phyloP scores from a whole-genome alignment of 129 eudicot genomes.

The Solidago caesia region DNA sequence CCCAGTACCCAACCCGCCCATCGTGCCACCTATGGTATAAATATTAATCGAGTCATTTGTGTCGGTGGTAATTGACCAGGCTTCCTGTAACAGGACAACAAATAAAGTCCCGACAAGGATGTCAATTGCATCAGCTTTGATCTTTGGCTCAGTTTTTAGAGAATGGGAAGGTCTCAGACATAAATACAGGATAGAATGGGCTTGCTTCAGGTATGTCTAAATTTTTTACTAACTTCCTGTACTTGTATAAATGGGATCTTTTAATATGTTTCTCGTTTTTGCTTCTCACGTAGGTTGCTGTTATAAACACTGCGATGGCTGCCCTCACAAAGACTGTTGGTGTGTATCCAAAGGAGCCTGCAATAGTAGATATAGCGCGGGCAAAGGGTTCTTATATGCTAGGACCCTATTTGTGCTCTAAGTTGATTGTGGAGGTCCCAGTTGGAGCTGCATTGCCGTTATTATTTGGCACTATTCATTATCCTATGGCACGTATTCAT shows the following conservation, averaged over 20 bases:
- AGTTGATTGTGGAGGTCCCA: constrained; percentile 91
- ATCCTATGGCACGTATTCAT: constrained; percentile 97
- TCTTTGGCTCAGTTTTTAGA: constrained; percentile 99
- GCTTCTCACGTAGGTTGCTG: constrained; percentile 68
- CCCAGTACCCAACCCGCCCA: neutral
- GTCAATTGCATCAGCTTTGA: constrained; percentile 93
- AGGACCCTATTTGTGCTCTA: constrained; percentile 88
- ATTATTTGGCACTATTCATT: constrained; percentile 82
- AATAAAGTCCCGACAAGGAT: constrained; percentile 87
- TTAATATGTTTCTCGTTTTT: neutral
- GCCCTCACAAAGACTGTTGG: constrained; percentile 96
- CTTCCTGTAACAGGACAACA: constrained; percentile 98
- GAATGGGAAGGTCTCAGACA: constrained; percentile 93
- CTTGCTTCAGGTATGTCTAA: constrained; percentile 73
- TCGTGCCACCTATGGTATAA: neutral
- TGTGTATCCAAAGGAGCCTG: constrained; percentile 95
- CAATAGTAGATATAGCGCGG: constrained; percentile 93
- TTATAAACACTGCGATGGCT: constrained; percentile 99
- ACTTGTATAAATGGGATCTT: constrained; percentile 8
- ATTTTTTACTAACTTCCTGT: neutral
- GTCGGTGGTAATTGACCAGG: constrained; percentile 48
- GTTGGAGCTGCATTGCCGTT: constrained; percentile 92
- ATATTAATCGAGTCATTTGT: neutral
- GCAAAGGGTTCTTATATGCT: constrained; percentile 87
- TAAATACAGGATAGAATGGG: constrained; percentile 97